Conservation (phyloP, 371 early-diverging fungal genomes). For the Rhizopus sp. region DNA sequence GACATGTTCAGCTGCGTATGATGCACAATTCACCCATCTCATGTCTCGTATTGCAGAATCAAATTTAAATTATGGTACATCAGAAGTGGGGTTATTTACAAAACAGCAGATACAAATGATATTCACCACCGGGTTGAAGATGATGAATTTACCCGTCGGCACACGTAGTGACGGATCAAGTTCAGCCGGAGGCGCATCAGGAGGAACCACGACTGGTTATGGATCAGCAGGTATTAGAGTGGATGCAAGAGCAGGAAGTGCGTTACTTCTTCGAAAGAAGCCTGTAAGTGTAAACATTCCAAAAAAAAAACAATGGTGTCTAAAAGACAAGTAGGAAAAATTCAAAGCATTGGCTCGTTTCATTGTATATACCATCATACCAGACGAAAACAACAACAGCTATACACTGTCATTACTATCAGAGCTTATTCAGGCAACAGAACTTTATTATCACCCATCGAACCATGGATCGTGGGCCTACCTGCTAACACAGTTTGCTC, state of each 20-base stretch:
- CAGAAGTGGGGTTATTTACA: constrained; percentile 61
- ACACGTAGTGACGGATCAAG: constrained; percentile 54
- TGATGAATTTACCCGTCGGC: constrained; percentile 81
- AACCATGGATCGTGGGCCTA: constrained; percentile 85
- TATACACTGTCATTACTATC: constrained; percentile 62
- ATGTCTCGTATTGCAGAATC: constrained; percentile 69
- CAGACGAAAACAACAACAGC: constrained; percentile 36
- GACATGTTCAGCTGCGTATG: constrained; percentile 57
- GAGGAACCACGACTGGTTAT: constrained; percentile 43
- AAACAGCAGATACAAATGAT: constrained; percentile 65
- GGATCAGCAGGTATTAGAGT: constrained; percentile 30
- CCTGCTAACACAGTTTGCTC: constrained; percentile 64
- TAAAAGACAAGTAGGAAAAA: constrained; percentile 42
- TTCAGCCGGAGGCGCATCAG: constrained; percentile 29
- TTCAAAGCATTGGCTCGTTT: constrained; percentile 71
- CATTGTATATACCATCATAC: constrained; percentile 76
- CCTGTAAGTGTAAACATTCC: constrained; percentile 17
- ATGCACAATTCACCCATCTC: constrained; percentile 67
- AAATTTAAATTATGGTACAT: constrained; percentile 38
- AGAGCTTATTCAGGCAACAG: constrained; percentile 81
- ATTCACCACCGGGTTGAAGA: constrained; percentile 71
- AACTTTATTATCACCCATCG: constrained; percentile 88
- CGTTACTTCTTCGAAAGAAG: constrained; percentile 46
- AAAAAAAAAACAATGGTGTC: background rate
- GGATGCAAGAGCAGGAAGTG: constrained; percentile 47